Percentiles rank a stretch among this genome's conserved stretches.
phyloP scores from a whole-genome alignment of 805 yeast species.

The Lipomyces sp. region DNA sequence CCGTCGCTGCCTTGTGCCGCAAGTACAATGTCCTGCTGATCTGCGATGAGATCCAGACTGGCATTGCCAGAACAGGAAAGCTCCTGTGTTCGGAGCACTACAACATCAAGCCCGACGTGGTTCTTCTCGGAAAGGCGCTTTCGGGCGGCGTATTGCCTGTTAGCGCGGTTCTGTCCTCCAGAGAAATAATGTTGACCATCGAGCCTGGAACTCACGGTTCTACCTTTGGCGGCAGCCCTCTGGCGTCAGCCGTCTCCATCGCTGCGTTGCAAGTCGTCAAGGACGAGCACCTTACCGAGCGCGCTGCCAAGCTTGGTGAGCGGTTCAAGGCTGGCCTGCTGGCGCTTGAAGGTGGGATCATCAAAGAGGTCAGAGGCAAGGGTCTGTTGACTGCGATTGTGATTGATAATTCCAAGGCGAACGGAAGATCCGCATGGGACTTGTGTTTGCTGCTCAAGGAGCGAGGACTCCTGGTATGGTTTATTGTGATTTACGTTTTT shows the following conservation, averaged over 20 bases:
- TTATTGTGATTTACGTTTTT: constrained; percentile 48
- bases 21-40: constrained; percentile 83
- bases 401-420: constrained; percentile 75
- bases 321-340: constrained; percentile 52
- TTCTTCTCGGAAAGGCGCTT: constrained; percentile 88
- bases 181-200: constrained; percentile 80
- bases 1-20: constrained; percentile 61
- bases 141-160: constrained; percentile 95
- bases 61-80: constrained; percentile 95
- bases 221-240: constrained; percentile 96
- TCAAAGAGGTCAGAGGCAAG: constrained; percentile 67
- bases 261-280: constrained; percentile 88
- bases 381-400: constrained; percentile 91
- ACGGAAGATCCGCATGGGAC: constrained; percentile 95
- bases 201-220: constrained; percentile 98
- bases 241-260: constrained; percentile 87
- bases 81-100: constrained; percentile 89
- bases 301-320: constrained; percentile 69
- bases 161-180: constrained; percentile 85
- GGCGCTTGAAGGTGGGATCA: constrained; percentile 46
- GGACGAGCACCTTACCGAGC: constrained; percentile 80
- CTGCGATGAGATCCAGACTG: constrained; percentile 97
- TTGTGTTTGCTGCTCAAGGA: constrained; percentile 85
- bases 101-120: constrained; percentile 79
- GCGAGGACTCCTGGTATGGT: constrained; percentile 78